Conservation (phyloP, 176 grass and related monocot species). For the Saccharum spontaneum region DNA sequence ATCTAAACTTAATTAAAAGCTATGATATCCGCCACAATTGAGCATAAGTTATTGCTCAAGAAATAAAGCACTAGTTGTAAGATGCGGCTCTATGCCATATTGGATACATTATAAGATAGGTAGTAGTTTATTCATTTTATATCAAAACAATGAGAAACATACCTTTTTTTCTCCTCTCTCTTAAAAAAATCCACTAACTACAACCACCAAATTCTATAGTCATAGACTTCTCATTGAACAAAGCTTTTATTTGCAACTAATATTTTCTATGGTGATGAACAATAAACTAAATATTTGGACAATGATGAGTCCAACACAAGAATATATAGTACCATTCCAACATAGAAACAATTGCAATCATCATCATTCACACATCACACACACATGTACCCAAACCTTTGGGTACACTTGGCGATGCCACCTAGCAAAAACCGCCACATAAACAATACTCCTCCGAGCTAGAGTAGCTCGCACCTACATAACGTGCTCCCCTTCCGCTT, state of each 20-base stretch:
- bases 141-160: neutral
- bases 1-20: neutral
- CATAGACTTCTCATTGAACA: neutral
- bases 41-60: neutral
- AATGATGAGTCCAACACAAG: neutral
- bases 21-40: neutral
- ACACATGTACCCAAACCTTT: neutral
- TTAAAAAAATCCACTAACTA: neutral
- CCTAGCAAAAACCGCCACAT: constrained; percentile 34
- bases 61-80: neutral
- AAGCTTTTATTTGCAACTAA: neutral
- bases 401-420: neutral
- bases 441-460: constrained; percentile 21
- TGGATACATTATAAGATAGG: neutral
- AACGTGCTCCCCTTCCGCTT: constrained; percentile 19
- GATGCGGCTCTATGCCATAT: neutral
- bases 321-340: neutral
- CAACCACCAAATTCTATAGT: neutral
- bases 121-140: neutral
- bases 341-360: neutral
- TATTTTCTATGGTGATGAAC: neutral
- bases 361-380: neutral
- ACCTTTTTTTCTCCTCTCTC: neutral
- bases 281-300: neutral
- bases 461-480: constrained; percentile 27